Evolutionary conservation across 345 rosid genomes (phyloP).

Genomic region (Eucalyptus cloeziana): DNA sequence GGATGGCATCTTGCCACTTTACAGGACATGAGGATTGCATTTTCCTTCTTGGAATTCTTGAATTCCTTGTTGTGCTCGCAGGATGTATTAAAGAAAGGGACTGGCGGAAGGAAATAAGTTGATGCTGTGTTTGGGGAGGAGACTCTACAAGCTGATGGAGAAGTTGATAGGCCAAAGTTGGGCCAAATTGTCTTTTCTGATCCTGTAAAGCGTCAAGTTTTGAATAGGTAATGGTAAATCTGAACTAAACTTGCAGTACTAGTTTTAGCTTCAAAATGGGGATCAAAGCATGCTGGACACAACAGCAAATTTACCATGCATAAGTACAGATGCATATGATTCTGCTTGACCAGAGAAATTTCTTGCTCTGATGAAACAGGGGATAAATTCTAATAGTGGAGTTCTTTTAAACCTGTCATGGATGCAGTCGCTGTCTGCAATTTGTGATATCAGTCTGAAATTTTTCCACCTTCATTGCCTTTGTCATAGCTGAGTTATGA

Average conservation of each 20-base stretch:
- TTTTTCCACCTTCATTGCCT: neutral
- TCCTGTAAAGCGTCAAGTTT: slow-evolving; percentile 57
- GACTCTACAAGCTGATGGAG: too few species aligned
- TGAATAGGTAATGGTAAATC: slow-evolving; percentile 36
- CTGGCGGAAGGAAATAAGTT: too few species aligned
- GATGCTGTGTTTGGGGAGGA: too few species aligned
- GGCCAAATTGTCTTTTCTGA: slow-evolving; percentile 73
- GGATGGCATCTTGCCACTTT: neutral
- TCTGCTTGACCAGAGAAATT: neutral
- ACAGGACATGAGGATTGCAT: neutral
- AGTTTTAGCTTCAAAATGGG: neutral
- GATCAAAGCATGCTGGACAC: neutral
- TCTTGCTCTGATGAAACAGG: neutral
- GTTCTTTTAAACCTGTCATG: neutral
- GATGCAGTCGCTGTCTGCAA: neutral
- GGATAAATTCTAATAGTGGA: neutral
- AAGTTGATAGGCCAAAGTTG: too few species aligned
- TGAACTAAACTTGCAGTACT: neutral
- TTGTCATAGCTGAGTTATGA: neutral
- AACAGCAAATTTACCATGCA: neutral
- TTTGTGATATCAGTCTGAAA: neutral
- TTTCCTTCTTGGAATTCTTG: neutral
- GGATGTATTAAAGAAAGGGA: too few species aligned
- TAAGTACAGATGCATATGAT: neutral
- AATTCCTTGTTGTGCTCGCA: neutral